Evolutionary conservation across 192 early-diverging fungal genomes (phyloP).

Genomic region (Linnemannia hyalina): DNA sequence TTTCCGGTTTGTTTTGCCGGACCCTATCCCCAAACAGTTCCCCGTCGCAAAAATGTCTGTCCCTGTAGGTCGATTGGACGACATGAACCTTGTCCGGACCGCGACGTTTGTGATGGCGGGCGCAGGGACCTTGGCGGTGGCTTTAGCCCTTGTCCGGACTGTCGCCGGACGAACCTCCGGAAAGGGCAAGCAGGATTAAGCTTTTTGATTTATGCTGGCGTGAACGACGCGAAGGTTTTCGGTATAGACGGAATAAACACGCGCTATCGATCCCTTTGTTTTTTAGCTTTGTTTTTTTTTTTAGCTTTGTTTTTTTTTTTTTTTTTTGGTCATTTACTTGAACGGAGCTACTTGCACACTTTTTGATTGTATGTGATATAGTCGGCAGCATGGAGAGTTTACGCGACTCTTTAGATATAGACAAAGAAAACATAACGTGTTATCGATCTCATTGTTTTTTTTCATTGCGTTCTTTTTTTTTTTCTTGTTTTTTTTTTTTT

Average conservation of each 20-base stretch:
- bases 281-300: not conserved
- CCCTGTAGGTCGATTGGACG: conserved; percentile 47
- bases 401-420: no score
- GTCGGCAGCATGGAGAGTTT: no score
- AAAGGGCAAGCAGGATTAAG: conserved; percentile 47
- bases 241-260: not conserved
- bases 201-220: not conserved
- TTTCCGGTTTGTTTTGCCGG: conserved; percentile 37
- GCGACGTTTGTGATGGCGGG: conserved; percentile 45
- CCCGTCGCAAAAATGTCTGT: conserved; percentile 36
- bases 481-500: not conserved
- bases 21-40: conserved; percentile 38
- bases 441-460: not conserved
- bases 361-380: no score
- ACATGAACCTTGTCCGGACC: conserved; percentile 22
- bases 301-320: not conserved
- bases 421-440: not conserved
- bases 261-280: not conserved
- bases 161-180: conserved; percentile 2
- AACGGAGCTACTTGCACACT: no score
- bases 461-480: no score
- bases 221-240: not conserved
- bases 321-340: not conserved
- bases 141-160: conserved; percentile 21
- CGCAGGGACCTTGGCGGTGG: conserved; percentile 27